Conservation (phyloP, 2,329 filamentous ascomycete species). For the Fusarium phyllophilum region DNA sequence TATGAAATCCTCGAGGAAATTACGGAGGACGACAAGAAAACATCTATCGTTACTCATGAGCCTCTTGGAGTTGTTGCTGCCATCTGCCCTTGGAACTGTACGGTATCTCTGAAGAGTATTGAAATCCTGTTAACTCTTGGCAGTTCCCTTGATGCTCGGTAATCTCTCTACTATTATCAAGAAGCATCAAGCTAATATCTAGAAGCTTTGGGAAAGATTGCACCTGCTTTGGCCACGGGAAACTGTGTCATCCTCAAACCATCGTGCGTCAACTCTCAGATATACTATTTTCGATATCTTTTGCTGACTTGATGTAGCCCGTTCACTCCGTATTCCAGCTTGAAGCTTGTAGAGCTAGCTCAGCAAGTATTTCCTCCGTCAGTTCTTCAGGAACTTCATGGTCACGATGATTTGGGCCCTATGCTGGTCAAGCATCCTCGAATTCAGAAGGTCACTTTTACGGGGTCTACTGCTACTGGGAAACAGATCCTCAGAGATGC, state of each 20-base stretch:
- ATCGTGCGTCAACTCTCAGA: not conserved
- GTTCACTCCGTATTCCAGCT: not conserved
- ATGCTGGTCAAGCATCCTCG: not conserved
- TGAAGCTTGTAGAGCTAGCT: constrained; percentile 1
- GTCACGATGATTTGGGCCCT: not conserved
- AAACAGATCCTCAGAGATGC: not conserved
- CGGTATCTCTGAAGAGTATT: not conserved
- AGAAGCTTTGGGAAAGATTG: constrained; percentile 1
- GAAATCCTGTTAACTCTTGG: not conserved
- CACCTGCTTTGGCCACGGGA: not conserved
- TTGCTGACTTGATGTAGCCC: not conserved
- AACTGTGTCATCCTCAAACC: constrained; percentile 6
- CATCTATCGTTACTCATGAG: not conserved
- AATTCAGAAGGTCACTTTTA: not conserved
- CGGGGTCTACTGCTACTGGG: not conserved
- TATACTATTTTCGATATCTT: not conserved
- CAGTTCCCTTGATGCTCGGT: constrained; percentile 5
- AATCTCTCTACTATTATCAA: not conserved
- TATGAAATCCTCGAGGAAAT: not conserved
- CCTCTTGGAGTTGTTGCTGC: constrained; percentile 2
- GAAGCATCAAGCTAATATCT: not conserved
- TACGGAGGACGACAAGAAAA: not conserved
- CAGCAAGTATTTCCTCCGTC: not conserved
- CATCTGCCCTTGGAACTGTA: constrained; percentile 10
- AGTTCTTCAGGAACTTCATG: constrained; percentile 1